phyloP scores from a whole-genome alignment of 305 asterid genomes.

The Plantago coronopus region DNA sequence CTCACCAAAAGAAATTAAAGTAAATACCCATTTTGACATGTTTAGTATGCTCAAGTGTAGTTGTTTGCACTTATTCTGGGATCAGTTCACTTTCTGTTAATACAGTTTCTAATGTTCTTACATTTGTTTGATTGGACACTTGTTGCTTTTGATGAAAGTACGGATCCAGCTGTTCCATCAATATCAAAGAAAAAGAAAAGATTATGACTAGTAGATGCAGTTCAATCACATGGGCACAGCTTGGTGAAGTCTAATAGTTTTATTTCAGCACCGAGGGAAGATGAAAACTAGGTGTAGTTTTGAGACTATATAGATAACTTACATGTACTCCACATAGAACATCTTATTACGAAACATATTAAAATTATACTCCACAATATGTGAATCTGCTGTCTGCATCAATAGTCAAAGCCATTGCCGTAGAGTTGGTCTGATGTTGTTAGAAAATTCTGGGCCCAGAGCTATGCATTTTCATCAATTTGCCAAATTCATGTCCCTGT shows the following conservation, averaged over 20 bases:
- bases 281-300: neutral
- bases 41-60: neutral
- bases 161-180: no score
- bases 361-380: neutral
- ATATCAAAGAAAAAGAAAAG: no score
- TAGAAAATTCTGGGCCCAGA: neutral
- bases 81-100: no score
- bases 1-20: neutral
- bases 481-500: neutral
- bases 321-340: neutral
- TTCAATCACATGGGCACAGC: no score
- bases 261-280: neutral
- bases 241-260: no score
- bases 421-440: neutral
- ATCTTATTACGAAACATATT: neutral
- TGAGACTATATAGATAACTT: neutral
- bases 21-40: neutral
- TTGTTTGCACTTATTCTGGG: neutral
- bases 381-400: neutral
- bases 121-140: no score
- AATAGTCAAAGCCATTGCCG: neutral
- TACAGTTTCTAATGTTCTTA: no score
- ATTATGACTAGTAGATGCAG: neutral
- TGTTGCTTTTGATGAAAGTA: no score
- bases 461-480: conserved; percentile 14